These are phyloP conservation scores for Fusarium stilboides DNA, from an alignment of 2,329 filamentous ascomycete species.

Conservation along the genomic window DNA sequence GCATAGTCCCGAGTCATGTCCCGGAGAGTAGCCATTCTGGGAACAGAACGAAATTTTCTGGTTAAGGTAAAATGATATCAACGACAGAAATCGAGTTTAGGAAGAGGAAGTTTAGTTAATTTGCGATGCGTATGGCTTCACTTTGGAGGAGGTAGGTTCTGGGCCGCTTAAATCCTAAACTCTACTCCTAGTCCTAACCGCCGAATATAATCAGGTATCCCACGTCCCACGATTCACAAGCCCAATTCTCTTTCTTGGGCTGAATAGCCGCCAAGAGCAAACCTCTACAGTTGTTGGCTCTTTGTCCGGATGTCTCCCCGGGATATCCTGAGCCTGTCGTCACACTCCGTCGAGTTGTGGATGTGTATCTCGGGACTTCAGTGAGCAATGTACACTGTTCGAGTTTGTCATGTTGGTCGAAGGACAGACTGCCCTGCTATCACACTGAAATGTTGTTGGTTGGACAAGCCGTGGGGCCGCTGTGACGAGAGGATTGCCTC, in stretches of 20 bases:
- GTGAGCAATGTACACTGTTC: slow-evolving; percentile 22
- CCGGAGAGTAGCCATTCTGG: slow-evolving; percentile 31
- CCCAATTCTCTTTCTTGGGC: background rate
- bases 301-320: slow-evolving; percentile 36
- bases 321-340: slow-evolving; percentile 19
- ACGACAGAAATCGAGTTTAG: slow-evolving; percentile 7
- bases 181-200: slow-evolving; percentile 10
- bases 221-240: slow-evolving; percentile 20
- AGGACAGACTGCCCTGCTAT: slow-evolving; percentile 12
- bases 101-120: background rate
- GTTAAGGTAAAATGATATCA: background rate
- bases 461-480: slow-evolving; percentile 31
- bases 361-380: slow-evolving; percentile 4
- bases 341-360: slow-evolving; percentile 31
- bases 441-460: slow-evolving; percentile 3
- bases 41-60: background rate
- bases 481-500: slow-evolving; percentile 26
- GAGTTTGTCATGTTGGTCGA: slow-evolving; percentile 13
- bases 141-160: background rate
- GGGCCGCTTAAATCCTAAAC: slow-evolving; percentile 35
- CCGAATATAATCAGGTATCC: slow-evolving; percentile 21
- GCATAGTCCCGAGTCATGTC: slow-evolving; percentile 27
- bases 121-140: slow-evolving; percentile 7
- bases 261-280: slow-evolving; percentile 5
- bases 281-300: slow-evolving; percentile 12